A percentile compares a stretch with the other conserved stretches of the same genome.
phyloP scores from a whole-genome alignment of 2,329 filamentous ascomycete species.

The Drechslera avenae region DNA sequence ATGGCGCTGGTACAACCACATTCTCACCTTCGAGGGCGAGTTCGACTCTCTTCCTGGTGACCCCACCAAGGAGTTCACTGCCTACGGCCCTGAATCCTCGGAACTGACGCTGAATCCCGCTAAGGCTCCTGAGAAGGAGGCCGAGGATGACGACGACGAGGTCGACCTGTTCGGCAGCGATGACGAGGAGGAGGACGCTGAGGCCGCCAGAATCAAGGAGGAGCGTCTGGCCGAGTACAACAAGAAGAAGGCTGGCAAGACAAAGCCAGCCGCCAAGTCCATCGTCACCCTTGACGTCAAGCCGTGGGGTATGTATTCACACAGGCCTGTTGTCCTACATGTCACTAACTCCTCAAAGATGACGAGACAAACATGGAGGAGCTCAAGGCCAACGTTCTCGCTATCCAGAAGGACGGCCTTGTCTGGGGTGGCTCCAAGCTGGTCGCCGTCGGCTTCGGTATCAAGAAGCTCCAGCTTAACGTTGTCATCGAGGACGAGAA shows the following conservation, averaged over 20 bases:
- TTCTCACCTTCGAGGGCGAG: slow-evolving; percentile 88
- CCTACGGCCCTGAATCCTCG: slow-evolving; percentile 84
- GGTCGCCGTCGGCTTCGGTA: slow-evolving; percentile 91
- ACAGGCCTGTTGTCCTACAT: background rate
- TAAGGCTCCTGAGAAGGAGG: slow-evolving; percentile 71
- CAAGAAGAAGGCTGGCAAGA: slow-evolving; percentile 95
- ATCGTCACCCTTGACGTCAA: slow-evolving; percentile 95
- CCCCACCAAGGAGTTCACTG: slow-evolving; percentile 82
- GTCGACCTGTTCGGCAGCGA: slow-evolving; percentile 93
- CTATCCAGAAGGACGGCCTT: slow-evolving; percentile 89
- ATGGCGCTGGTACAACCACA: slow-evolving; percentile 99
- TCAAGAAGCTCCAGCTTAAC: slow-evolving; percentile 99
- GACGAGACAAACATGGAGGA: slow-evolving; percentile 91
- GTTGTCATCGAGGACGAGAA: slow-evolving; percentile 97
- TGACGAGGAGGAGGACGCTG: slow-evolving; percentile 71
- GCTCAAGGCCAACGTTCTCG: slow-evolving; percentile 79
- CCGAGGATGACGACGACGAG: slow-evolving; percentile 69
- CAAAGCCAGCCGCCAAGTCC: slow-evolving; percentile 92
- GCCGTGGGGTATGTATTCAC: slow-evolving; percentile 83
- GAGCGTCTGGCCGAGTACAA: slow-evolving; percentile 91
- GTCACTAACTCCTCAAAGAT: slow-evolving; percentile 57
- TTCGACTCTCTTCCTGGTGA: slow-evolving; percentile 91
- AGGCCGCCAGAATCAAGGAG: slow-evolving; percentile 82
- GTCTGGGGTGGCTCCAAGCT: slow-evolving; percentile 94
- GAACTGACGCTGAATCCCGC: slow-evolving; percentile 84